phyloP scores from a whole-genome alignment of 2,329 filamentous ascomycete species.

The Arthrobotrys sphaeroides region DNA sequence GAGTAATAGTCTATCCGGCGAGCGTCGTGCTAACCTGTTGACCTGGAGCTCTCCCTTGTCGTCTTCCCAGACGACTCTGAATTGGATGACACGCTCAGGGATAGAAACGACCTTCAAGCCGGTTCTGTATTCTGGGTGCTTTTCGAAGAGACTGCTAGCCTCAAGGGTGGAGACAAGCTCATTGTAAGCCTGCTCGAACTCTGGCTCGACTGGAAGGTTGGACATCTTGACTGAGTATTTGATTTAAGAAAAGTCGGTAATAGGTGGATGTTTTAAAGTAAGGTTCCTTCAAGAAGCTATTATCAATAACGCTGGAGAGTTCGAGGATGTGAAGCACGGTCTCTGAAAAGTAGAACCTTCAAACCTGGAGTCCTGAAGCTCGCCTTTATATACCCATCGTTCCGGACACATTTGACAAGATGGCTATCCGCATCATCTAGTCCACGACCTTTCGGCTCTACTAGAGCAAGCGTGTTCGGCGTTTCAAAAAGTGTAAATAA shows the following conservation, averaged over 20 bases:
- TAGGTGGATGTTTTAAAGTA: neutral
- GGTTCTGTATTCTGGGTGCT: slow-evolving; percentile 93
- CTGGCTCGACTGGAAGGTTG: slow-evolving; percentile 85
- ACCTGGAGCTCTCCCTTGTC: slow-evolving; percentile 72
- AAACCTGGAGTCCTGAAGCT: slow-evolving; percentile 1
- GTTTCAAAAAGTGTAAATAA: slow-evolving; percentile 48
- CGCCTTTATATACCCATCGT: slow-evolving; percentile 43
- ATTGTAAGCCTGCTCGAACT: slow-evolving; percentile 98
- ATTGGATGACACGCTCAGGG: slow-evolving; percentile 95
- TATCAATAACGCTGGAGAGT: slow-evolving; percentile 16
- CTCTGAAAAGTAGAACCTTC: slow-evolving; percentile 23
- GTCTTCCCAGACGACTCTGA: slow-evolving; percentile 96
- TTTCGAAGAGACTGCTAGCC: slow-evolving; percentile 88
- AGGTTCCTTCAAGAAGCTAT: slow-evolving; percentile 12
- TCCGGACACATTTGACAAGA: slow-evolving; percentile 2
- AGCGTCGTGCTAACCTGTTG: slow-evolving; percentile 46
- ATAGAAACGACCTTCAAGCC: slow-evolving; percentile 87
- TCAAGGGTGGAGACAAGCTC: slow-evolving; percentile 96
- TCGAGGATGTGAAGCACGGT: slow-evolving; percentile 43
- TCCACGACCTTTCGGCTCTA: neutral
- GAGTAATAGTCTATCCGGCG: neutral
- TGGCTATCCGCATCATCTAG: neutral
- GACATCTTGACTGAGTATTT: slow-evolving; percentile 69
- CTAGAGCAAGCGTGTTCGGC: slow-evolving; percentile 32
- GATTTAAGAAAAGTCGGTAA: slow-evolving; percentile 55